Percentiles rank a stretch among this genome's conserved stretches.
These are phyloP conservation scores for Aphanomyces cochlioides DNA, from an alignment of 352 stramenopile species.

Conservation along the genomic window DNA sequence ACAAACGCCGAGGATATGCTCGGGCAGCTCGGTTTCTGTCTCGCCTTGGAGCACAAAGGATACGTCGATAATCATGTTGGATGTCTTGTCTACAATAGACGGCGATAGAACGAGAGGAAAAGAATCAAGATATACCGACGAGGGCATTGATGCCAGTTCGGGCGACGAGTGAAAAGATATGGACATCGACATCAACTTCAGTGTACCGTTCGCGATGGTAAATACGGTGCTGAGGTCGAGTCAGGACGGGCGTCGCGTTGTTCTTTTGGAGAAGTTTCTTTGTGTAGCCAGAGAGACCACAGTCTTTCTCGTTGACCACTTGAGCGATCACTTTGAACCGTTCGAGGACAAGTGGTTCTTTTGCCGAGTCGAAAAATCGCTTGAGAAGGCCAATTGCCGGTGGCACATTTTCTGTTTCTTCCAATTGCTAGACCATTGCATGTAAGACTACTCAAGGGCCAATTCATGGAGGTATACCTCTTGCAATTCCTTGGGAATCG, in stretches of 20 bases:
- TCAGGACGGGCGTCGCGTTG: slow-evolving; percentile 79
- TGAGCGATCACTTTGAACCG: slow-evolving; percentile 85
- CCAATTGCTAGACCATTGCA: slow-evolving; percentile 45
- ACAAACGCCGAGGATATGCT: slow-evolving; percentile 81
- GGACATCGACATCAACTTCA: slow-evolving; percentile 76
- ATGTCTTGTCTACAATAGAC: slow-evolving; percentile 27
- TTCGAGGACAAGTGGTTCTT: slow-evolving; percentile 65
- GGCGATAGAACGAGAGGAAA: not conserved
- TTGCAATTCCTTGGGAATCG: slow-evolving; percentile 57
- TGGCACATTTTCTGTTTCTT: slow-evolving; percentile 42
- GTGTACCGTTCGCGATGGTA: slow-evolving; percentile 69
- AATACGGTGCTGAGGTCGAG: slow-evolving; percentile 77
- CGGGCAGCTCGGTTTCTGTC: slow-evolving; percentile 79
- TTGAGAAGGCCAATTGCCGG: slow-evolving; percentile 60
- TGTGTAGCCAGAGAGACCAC: slow-evolving; percentile 63
- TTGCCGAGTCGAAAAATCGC: slow-evolving; percentile 62
- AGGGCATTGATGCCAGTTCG: slow-evolving; percentile 73
- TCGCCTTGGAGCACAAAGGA: slow-evolving; percentile 85
- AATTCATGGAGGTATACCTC: slow-evolving; percentile 38
- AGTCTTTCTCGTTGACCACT: slow-evolving; percentile 82
- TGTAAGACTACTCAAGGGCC: not conserved
- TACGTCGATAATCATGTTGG: slow-evolving; percentile 81
- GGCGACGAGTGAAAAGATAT: slow-evolving; percentile 81
- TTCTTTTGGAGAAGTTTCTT: slow-evolving; percentile 77
- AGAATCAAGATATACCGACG: not conserved